A percentile compares a stretch with the other conserved stretches of the same genome.
Evolutionary conservation across 164 flowering plant species (phyloP).

Genomic region (Sedum album): DNA sequence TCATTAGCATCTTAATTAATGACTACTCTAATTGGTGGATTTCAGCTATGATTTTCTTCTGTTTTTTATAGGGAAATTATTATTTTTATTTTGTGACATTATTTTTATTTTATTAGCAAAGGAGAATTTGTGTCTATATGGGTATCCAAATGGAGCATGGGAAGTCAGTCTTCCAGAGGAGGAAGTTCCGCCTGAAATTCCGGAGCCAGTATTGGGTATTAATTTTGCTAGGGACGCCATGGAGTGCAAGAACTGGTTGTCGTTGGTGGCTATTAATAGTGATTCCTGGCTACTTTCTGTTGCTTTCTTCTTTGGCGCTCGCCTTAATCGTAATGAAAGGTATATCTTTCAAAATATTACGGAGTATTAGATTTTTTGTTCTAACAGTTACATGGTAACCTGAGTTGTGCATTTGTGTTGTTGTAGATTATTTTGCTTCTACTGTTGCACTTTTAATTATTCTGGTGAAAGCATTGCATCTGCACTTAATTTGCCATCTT

Average conservation of each 20-base stretch:
- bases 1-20: too few relatives aligned
- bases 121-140: conserved; percentile 82
- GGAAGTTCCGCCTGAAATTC: conserved; percentile 93
- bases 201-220: conserved; percentile 89
- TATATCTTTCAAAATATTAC: conserved; percentile 12
- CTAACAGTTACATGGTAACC: not conserved
- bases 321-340: conserved; percentile 85
- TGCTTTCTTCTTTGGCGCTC: conserved; percentile 82
- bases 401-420: too few relatives aligned
- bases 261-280: conserved; percentile 81
- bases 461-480: too few relatives aligned
- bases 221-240: conserved; percentile 92
- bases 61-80: too few relatives aligned
- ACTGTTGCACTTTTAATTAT: too few relatives aligned
- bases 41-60: too few relatives aligned
- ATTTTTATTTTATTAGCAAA: conserved; percentile 34
- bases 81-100: not conserved
- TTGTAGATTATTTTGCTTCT: too few relatives aligned
- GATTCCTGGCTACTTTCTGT: conserved; percentile 93
- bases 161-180: conserved; percentile 86
- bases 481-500: too few relatives aligned
- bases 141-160: conserved; percentile 77
- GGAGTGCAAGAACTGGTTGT: conserved; percentile 81
- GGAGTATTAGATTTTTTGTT: not conserved
- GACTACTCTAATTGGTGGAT: too few relatives aligned